A percentile compares a stretch with the other conserved stretches of the same genome.
Evolutionary conservation across 2,329 filamentous ascomycete genomes (phyloP).

Genomic region (Stagonosporopsis cucurbitacearum): DNA sequence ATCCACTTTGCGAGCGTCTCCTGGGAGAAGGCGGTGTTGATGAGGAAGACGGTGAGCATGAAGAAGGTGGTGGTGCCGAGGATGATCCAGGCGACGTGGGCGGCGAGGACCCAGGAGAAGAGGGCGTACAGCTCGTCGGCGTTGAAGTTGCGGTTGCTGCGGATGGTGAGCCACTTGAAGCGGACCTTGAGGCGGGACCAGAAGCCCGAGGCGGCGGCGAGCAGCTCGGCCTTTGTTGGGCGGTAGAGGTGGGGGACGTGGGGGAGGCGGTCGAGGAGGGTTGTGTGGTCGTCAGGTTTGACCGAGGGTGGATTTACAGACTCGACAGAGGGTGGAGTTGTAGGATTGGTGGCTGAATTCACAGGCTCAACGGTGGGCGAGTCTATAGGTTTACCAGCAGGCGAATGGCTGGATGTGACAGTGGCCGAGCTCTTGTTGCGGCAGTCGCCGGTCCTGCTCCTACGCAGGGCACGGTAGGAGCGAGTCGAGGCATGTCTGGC

Average conservation of each 20-base stretch:
- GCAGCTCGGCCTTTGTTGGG: constrained; percentile 89
- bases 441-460: constrained; percentile 3
- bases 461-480: constrained; percentile 5
- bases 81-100: constrained; percentile 94
- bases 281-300: constrained; percentile 20
- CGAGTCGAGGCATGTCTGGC: constrained; percentile 37
- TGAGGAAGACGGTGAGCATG: constrained; percentile 84
- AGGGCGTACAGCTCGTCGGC: constrained; percentile 96
- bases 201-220: constrained; percentile 90
- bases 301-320: too few species aligned
- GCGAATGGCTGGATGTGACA: too few species aligned
- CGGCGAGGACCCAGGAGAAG: constrained; percentile 91
- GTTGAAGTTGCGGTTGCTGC: constrained; percentile 93
- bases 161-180: constrained; percentile 97
- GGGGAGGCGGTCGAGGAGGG: constrained; percentile 61
- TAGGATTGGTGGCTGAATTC: too few species aligned
- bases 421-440: constrained; percentile 50
- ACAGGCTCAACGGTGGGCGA: too few species aligned
- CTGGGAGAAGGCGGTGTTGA: constrained; percentile 97
- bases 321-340: too few species aligned
- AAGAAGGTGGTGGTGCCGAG: constrained; percentile 97
- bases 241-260: constrained; percentile 74
- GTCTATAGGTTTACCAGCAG: too few species aligned
- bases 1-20: constrained; percentile 94
- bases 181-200: constrained; percentile 88